phyloP scores from a whole-genome alignment of 192 early-diverging fungal genomes.

The Backusella parvicylindrica region DNA sequence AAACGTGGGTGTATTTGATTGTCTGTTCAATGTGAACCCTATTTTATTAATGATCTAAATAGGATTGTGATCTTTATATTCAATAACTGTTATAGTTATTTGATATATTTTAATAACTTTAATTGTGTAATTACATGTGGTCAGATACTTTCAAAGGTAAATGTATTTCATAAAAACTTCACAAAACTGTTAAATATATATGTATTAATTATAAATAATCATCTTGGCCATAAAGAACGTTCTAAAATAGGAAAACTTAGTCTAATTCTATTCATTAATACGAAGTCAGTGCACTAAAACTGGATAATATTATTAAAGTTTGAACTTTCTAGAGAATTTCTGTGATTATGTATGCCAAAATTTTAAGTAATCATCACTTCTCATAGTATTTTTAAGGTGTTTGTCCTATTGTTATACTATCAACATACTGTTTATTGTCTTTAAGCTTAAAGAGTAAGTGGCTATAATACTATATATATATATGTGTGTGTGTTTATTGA shows the following conservation, averaged over 20 bases:
- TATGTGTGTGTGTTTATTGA: not conserved
- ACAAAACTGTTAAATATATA: not conserved
- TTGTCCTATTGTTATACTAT: not conserved
- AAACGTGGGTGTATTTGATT: too few species aligned
- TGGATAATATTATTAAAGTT: not conserved
- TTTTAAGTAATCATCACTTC: too few species aligned
- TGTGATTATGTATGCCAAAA: too few species aligned
- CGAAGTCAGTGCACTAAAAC: not conserved
- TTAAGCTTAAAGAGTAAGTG: not conserved
- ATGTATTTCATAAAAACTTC: not conserved
- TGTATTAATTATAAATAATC: not conserved
- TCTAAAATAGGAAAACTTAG: not conserved
- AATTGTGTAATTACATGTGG: not conserved
- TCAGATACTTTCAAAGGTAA: not conserved
- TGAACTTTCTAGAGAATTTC: not conserved
- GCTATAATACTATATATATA: not conserved
- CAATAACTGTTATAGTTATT: not conserved
- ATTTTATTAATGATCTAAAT: too few species aligned
- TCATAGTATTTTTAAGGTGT: not conserved
- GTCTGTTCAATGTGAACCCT: too few species aligned
- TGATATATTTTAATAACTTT: not conserved
- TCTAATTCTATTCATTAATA: not conserved
- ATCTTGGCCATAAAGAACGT: not conserved
- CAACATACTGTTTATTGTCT: not conserved
- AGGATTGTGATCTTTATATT: too few species aligned